Percentiles rank a stretch among this genome's conserved stretches.
These are phyloP conservation scores for Rhododendron molle DNA, from an alignment of 148 eudicot species.

Conservation along the genomic window DNA sequence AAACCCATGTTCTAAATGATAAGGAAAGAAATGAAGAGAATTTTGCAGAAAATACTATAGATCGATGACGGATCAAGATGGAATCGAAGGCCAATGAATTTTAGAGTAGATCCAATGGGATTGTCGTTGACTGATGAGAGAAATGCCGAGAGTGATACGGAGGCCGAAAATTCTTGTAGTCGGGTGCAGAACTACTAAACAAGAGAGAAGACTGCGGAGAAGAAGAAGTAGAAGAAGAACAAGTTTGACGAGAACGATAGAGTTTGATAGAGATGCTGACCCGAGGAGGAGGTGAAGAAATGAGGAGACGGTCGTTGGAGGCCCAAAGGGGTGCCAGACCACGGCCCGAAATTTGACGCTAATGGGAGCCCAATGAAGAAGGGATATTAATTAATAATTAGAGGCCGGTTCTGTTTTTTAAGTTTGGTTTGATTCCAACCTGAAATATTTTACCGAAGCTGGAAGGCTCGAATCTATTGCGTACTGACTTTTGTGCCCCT, in stretches of 20 bases:
- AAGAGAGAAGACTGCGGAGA: not conserved
- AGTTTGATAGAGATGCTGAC: not conserved
- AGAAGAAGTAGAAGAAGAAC: too few species aligned
- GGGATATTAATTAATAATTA: too few species aligned
- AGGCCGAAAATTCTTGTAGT: not conserved
- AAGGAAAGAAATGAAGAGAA: not conserved
- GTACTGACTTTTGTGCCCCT: too few species aligned
- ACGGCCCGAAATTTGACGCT: not conserved
- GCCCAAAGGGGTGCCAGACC: not conserved
- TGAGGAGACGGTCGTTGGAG: not conserved
- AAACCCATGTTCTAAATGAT: not conserved
- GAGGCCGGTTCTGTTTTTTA: too few species aligned
- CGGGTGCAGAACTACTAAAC: not conserved
- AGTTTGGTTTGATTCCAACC: too few species aligned
- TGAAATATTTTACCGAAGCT: too few species aligned
- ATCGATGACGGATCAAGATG: conserved; percentile 4
- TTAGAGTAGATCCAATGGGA: not conserved
- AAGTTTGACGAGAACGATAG: not conserved
- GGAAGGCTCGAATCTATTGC: too few species aligned
- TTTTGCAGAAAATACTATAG: conserved; percentile 7
- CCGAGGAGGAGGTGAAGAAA: not conserved
- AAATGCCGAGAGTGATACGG: not conserved
- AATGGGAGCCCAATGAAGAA: not conserved
- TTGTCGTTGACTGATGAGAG: not conserved
- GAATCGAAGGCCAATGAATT: not conserved